Evolutionary conservation across 169 alveolate species (phyloP).

Genomic region (Plasmodium gonderi): DNA sequence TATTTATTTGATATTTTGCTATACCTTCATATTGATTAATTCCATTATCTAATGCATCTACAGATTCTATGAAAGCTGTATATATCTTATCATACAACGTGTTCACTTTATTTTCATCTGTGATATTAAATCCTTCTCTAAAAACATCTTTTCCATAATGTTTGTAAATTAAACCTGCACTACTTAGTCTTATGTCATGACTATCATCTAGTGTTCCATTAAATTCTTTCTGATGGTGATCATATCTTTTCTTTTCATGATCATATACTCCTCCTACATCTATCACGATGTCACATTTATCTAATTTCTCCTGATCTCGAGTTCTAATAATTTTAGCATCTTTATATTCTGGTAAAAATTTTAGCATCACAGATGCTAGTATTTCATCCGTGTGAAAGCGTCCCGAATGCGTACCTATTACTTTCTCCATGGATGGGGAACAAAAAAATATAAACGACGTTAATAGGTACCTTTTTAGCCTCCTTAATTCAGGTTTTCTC

Average conservation of each 20-base stretch:
- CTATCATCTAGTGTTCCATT: constrained; percentile 79
- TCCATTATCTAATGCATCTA: constrained; percentile 94
- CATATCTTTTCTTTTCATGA: constrained; percentile 86
- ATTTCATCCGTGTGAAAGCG: constrained; percentile 86
- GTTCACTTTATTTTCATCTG: constrained; percentile 81
- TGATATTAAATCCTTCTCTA: constrained; percentile 78
- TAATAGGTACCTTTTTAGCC: constrained; percentile 11
- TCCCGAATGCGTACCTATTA: constrained; percentile 85
- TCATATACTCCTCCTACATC: constrained; percentile 94
- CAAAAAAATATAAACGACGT: constrained; percentile 25
- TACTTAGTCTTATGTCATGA: constrained; percentile 86
- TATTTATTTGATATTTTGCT: constrained; percentile 82
- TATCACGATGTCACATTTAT: constrained; percentile 88
- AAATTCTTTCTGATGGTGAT: constrained; percentile 93
- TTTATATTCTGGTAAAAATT: constrained; percentile 83
- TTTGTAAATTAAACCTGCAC: constrained; percentile 93
- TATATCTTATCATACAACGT: constrained; percentile 82
- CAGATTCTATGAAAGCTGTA: constrained; percentile 85
- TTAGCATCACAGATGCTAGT: constrained; percentile 84
- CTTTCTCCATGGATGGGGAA: constrained; percentile 47
- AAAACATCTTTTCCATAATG: constrained; percentile 88
- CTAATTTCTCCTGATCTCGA: constrained; percentile 88
- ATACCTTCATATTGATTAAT: constrained; percentile 84
- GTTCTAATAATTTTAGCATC: constrained; percentile 88
- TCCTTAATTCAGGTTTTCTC: background rate